phyloP scores from a whole-genome alignment of 495 filamentous ascomycete species.

The Podospora comata region DNA sequence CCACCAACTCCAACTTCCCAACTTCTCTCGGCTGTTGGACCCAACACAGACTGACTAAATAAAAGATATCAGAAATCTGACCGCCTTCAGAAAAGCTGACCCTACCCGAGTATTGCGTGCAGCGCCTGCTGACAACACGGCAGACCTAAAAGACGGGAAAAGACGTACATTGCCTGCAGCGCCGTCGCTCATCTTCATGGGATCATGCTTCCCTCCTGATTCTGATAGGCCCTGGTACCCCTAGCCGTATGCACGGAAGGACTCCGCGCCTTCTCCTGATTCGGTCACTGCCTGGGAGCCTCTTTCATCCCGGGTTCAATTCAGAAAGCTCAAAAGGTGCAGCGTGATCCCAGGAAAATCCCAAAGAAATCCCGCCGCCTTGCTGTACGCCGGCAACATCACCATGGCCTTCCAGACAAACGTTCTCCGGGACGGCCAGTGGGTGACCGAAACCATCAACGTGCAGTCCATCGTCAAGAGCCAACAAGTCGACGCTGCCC shows the following conservation, averaged over 20 bases:
- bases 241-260: background rate
- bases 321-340: background rate
- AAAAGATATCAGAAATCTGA: background rate
- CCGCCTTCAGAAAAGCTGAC: background rate
- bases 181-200: background rate
- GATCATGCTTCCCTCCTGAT: background rate
- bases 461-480: conserved; percentile 41
- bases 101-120: background rate
- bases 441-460: conserved; percentile 52
- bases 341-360: background rate
- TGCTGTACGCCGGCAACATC: conserved; percentile 6
- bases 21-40: background rate
- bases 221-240: background rate
- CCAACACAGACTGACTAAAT: no score
- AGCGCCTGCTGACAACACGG: background rate
- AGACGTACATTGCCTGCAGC: no score
- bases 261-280: background rate
- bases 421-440: conserved; percentile 56
- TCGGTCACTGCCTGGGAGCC: background rate
- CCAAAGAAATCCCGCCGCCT: background rate
- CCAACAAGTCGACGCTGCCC: conserved; percentile 25
- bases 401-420: conserved; percentile 48
- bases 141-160: background rate
- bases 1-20: no score
- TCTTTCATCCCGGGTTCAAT: background rate